Percentiles rank a stretch among this genome's conserved stretches.
phyloP scores from a whole-genome alignment of 2,329 filamentous ascomycete genomes.

The Mycosphaerelloides madeirae region DNA sequence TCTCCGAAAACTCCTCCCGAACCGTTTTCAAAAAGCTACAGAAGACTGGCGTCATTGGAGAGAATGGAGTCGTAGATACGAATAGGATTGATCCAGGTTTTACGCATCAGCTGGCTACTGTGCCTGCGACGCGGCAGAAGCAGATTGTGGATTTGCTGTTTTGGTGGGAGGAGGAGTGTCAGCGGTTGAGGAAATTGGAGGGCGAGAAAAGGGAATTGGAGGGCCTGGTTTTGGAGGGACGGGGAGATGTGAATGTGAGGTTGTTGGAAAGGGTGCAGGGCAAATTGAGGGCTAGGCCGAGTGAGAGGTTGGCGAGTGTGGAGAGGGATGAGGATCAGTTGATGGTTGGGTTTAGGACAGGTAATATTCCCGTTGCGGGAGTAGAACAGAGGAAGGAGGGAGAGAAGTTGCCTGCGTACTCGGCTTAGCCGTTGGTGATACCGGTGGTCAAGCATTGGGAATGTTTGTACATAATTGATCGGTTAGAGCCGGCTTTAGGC shows the following conservation, averaged over 20 bases:
- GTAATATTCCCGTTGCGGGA: not conserved
- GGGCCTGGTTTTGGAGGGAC: not conserved
- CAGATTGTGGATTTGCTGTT: slow-evolving; percentile 9
- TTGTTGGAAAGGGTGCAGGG: slow-evolving; percentile 4
- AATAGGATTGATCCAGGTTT: slow-evolving; percentile 3
- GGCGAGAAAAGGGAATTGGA: slow-evolving; percentile 6
- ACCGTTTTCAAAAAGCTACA: slow-evolving; percentile 5
- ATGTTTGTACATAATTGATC: no score
- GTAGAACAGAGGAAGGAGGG: not conserved
- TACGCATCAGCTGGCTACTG: slow-evolving; percentile 4
- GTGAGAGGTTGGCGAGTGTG: slow-evolving; percentile 1
- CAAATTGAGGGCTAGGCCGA: slow-evolving; percentile 5
- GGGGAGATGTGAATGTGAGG: not conserved
- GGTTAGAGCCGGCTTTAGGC: no score
- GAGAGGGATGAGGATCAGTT: slow-evolving; percentile 33
- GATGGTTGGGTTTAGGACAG: slow-evolving; percentile 1
- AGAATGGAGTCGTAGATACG: slow-evolving; percentile 5
- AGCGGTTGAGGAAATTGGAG: slow-evolving; percentile 2
- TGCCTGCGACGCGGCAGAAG: slow-evolving; percentile 6
- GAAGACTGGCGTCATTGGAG: slow-evolving; percentile 5
- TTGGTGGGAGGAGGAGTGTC: slow-evolving; percentile 11
- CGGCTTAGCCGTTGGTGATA: not conserved
- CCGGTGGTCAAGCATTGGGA: no score
- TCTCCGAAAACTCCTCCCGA: slow-evolving; percentile 1
- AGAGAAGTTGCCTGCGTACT: slow-evolving; percentile 3